Conservation (phyloP, 768 basidiomycete species). For the Erythrobasidium yunnanense region DNA sequence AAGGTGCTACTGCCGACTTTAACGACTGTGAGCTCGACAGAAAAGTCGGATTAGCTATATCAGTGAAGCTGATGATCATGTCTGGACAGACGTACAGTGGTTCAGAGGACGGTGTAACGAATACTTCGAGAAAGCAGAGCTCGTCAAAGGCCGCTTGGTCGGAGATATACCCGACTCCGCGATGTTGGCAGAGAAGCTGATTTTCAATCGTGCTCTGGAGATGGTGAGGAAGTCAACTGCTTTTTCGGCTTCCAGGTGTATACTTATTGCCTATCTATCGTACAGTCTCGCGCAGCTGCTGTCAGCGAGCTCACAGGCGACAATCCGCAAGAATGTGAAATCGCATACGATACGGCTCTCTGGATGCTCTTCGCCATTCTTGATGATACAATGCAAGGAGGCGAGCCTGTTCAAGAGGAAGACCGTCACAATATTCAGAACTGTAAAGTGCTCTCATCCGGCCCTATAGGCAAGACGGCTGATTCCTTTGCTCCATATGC, state of each 20-base stretch:
- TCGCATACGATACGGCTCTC: slow-evolving; percentile 83
- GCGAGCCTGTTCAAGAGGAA: slow-evolving; percentile 40
- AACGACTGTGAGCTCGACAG: slow-evolving; percentile 55
- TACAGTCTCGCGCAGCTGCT: slow-evolving; percentile 81
- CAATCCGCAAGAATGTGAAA: slow-evolving; percentile 73
- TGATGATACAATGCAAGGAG: slow-evolving; percentile 53
- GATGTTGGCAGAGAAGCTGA: slow-evolving; percentile 74
- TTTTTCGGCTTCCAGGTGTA: neutral
- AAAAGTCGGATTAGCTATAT: neutral
- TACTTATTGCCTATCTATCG: neutral
- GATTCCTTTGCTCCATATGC: neutral
- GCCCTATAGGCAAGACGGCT: neutral
- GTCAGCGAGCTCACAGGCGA: slow-evolving; percentile 74
- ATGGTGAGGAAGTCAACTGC: slow-evolving; percentile 51
- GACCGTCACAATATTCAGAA: slow-evolving; percentile 43
- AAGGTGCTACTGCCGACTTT: slow-evolving; percentile 55
- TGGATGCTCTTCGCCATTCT: slow-evolving; percentile 88
- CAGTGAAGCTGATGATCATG: neutral
- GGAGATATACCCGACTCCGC: slow-evolving; percentile 66
- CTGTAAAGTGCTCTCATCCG: slow-evolving; percentile 39
- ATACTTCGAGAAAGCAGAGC: slow-evolving; percentile 79
- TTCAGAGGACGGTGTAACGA: slow-evolving; percentile 88
- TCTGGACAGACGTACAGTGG: slow-evolving; percentile 52
- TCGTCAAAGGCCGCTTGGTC: slow-evolving; percentile 44
- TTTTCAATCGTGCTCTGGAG: slow-evolving; percentile 81